Percentiles rank a stretch among this genome's conserved stretches.
phyloP scores from a whole-genome alignment of 2,329 filamentous ascomycete genomes.

The Colletotrichum tanaceti region DNA sequence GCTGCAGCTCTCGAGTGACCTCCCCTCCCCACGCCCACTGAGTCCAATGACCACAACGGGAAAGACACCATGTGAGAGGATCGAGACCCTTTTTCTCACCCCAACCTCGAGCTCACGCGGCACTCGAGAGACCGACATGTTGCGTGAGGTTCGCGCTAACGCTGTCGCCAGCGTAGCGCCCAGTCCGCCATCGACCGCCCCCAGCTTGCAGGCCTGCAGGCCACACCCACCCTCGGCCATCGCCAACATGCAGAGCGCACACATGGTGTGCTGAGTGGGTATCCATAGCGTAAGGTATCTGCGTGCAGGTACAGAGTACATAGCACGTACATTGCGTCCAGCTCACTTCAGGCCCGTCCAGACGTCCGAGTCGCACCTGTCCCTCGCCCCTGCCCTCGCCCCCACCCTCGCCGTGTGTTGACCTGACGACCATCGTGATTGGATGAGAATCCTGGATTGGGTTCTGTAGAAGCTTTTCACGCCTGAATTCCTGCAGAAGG shows the following conservation, averaged over 20 bases:
- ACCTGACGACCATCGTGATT: conserved; percentile 10
- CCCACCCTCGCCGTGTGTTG: conserved; percentile 1
- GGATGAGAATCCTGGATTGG: neutral
- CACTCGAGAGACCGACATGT: conserved; percentile 18
- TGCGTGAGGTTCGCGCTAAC: conserved; percentile 35
- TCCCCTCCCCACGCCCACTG: neutral
- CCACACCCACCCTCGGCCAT: neutral
- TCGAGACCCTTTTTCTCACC: neutral
- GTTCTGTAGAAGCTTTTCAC: conserved; percentile 1
- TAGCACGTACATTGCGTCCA: no score
- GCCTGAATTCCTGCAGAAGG: conserved; percentile 18
- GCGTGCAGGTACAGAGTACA: neutral
- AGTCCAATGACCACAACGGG: neutral
- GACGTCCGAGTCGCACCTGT: conserved; percentile 8
- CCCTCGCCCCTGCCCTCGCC: neutral
- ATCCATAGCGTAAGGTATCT: no score
- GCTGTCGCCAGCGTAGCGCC: conserved; percentile 17
- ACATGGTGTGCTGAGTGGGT: no score
- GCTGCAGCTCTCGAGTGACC: conserved; percentile 20
- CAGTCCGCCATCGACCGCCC: neutral
- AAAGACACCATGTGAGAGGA: conserved; percentile 3
- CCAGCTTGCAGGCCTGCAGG: conserved; percentile 26
- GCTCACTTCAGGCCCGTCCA: neutral
- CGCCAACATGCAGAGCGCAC: neutral
- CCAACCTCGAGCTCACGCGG: neutral